These are phyloP conservation scores for Crithidia bombi DNA, from an alignment of 208 protist species.

Conservation along the genomic window DNA sequence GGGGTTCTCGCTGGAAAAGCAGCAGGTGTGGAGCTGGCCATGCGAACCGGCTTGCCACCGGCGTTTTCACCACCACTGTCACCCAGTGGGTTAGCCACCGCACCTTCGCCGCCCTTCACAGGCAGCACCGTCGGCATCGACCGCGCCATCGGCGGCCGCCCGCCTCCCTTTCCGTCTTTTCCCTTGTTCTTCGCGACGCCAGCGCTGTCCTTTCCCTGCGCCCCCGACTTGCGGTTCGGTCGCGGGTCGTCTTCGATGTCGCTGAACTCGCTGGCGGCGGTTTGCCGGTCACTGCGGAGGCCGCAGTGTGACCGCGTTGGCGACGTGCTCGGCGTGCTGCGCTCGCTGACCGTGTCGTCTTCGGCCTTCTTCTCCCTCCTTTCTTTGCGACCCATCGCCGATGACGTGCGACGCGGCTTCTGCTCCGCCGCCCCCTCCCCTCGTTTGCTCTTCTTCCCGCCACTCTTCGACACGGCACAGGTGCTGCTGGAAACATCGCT, in stretches of 20 bases:
- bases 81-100: not conserved
- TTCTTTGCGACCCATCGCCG: not conserved
- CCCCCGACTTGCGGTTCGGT: not conserved
- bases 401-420: slow-evolving; percentile 2
- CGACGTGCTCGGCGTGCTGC: slow-evolving; percentile 27
- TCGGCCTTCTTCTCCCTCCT: slow-evolving; percentile 17
- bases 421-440: not conserved
- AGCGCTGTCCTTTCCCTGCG: not conserved
- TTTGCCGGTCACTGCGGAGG: slow-evolving; percentile 2
- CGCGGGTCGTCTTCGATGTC: slow-evolving; percentile 29
- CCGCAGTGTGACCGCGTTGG: slow-evolving; percentile 15
- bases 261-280: slow-evolving; percentile 31
- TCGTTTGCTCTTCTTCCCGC: slow-evolving; percentile 13
- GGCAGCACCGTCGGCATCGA: slow-evolving; percentile 10
- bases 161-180: not conserved
- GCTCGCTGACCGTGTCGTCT: slow-evolving; percentile 1
- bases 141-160: slow-evolving; percentile 17
- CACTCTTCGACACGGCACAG: slow-evolving; percentile 6
- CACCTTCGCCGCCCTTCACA: not conserved
- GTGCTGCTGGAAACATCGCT: slow-evolving; percentile 20
- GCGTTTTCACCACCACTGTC: not conserved
- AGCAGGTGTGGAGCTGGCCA: slow-evolving; percentile 13
- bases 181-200: not conserved
- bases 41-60: slow-evolving; percentile 6
- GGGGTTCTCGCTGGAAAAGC: not conserved